phyloP scores from a whole-genome alignment of 176 grass and related monocot genomes.

The Poa annua region DNA sequence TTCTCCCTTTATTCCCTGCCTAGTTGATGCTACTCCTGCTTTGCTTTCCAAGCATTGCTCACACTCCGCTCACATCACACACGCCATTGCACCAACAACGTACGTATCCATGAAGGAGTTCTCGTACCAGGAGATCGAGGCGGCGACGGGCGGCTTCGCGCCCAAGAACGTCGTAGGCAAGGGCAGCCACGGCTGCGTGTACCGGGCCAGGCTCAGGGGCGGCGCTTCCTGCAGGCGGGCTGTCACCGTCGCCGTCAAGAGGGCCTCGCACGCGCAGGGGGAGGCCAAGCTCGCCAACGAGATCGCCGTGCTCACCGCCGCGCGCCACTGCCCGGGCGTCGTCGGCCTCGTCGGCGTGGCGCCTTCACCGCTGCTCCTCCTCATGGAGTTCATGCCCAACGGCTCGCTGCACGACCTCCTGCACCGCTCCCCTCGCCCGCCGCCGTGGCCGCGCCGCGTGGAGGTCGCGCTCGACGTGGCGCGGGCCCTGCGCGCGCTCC shows the following conservation, averaged over 20 bases:
- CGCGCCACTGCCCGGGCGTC: constrained; percentile 50
- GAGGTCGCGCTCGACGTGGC: constrained; percentile 74
- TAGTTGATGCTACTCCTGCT: constrained; percentile 36
- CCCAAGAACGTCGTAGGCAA: constrained; percentile 74
- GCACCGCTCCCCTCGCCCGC: constrained; percentile 55
- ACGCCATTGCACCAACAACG: constrained; percentile 1
- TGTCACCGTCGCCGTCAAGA: constrained; percentile 65
- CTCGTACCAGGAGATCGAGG: constrained; percentile 71
- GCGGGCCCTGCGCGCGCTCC: constrained; percentile 61
- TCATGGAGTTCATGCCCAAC: constrained; percentile 88
- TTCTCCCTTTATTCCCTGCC: constrained; percentile 49
- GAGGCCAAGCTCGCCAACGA: constrained; percentile 74
- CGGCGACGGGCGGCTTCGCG: constrained; percentile 72
- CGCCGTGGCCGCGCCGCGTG: constrained; percentile 69
- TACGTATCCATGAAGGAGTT: constrained; percentile 67
- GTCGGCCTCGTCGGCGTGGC: constrained; percentile 65
- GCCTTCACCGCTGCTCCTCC: constrained; percentile 56
- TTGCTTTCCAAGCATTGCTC: constrained; percentile 21
- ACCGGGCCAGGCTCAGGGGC: constrained; percentile 58
- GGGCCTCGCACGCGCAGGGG: constrained; percentile 53
- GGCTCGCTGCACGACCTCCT: constrained; percentile 90
- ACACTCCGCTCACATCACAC: constrained; percentile 21
- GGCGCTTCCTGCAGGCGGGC: not conserved
- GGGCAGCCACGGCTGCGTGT: constrained; percentile 93
- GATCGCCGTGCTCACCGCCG: constrained; percentile 73